Evolutionary conservation across 164 flowering plant genomes (phyloP), one percentile per base, ranked within the genome.

Genomic region (Macadamia integrifolia): DNA sequence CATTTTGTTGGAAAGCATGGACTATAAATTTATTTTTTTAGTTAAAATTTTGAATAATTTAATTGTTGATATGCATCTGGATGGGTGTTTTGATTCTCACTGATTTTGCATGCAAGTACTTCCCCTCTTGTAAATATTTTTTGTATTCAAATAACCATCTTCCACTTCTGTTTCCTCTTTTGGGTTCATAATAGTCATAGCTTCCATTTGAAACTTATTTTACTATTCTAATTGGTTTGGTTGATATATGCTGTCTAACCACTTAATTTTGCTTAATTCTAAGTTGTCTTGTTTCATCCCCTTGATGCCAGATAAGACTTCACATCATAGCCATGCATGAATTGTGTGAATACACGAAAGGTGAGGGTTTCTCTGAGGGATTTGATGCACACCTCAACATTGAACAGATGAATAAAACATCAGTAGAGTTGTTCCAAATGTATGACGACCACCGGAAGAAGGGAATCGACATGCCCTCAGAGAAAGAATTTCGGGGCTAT

Each of bases 381-480:
- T 95, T 95, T 78, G 99, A 95, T 86, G 97, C 99, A 7, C 99
- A 95, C 74, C 94, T 95, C 62, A 95, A 92, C 77, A 95, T 95
- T 74, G 99, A 95, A 74, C 98, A 95, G 80, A 95, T 95, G 99
- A 92, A 95, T 81, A 92, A 95, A 80, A 83, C 98, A 61, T 91
- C 98, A 9, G 99, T 91, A 64, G 99, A 95, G 60, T 78, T 95
- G 75, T 95, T 95, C 74, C 97, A 95, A 75, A 67, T 95, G 84
- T 95, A 95, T 74, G 96, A 95, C 76, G 98, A 95, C 72, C 96
- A 95, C 79, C 82, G 94, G 79, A 95, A 92, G 79, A 95, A 81
- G 66, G 99, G 97, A 74, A 79, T 78, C 32, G 63, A 66, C 77
- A 69, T 92, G 15, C 80, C 87, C 6, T 81, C 97, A 43, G 99